Conservation (phyloP, 2,329 filamentous ascomycete genomes). For the Neocatenulostroma microsporum region DNA sequence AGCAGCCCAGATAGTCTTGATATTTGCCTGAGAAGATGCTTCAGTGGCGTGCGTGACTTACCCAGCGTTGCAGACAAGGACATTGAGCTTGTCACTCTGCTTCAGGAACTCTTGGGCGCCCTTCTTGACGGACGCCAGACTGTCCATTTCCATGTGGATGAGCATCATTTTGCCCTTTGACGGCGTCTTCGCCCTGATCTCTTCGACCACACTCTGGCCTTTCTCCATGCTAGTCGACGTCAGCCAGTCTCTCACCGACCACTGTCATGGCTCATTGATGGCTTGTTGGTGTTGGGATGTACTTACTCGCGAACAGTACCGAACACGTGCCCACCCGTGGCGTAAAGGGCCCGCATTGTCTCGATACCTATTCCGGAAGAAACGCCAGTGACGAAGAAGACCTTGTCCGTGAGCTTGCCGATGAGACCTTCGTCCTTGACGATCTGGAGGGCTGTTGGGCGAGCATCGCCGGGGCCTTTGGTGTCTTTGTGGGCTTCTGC, state of each 20-base stretch:
- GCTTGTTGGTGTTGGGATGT: too few species aligned
- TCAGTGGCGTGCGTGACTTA: too few species aligned
- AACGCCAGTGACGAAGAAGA: conserved; percentile 37
- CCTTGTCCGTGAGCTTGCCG: conserved; percentile 29
- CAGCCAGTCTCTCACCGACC: too few species aligned
- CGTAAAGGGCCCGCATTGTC: conserved; percentile 36
- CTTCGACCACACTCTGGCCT: conserved; percentile 28
- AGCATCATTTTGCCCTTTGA: conserved; percentile 31
- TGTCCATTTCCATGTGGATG: conserved; percentile 26
- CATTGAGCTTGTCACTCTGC: conserved; percentile 14
- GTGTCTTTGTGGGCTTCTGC: conserved; percentile 5
- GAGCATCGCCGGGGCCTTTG: conserved; percentile 9
- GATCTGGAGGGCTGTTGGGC: conserved; percentile 17
- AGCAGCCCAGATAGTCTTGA: too few species aligned
- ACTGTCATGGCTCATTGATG: too few species aligned
- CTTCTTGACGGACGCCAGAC: conserved; percentile 23
- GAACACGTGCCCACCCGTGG: conserved; percentile 38
- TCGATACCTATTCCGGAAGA: conserved; percentile 38
- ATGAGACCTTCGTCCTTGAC: conserved; percentile 20
- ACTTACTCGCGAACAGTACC: conserved; percentile 29
- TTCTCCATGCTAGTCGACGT: conserved; percentile 23
- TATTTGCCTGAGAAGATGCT: too few species aligned
- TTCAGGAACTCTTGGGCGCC: conserved; percentile 21
- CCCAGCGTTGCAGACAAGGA: conserved; percentile 19
- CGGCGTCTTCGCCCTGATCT: conserved; percentile 23